Evolutionary conservation across 2,329 filamentous ascomycete species (phyloP).

Genomic region (Elsinoe necatrix): DNA sequence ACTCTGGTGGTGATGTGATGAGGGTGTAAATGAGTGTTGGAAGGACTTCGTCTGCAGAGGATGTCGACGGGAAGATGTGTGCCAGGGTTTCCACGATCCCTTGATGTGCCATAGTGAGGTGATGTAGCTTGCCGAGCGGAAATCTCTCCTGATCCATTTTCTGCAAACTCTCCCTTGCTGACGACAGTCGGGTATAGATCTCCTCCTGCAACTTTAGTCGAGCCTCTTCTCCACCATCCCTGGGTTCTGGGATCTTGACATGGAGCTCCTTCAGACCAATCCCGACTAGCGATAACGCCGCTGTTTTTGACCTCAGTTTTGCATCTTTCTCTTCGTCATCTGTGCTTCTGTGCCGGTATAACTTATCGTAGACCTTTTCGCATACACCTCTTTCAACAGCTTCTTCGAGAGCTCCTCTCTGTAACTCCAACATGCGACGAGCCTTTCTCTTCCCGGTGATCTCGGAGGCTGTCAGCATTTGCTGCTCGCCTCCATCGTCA

Average conservation of each 20-base stretch:
- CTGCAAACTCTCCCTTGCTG: conserved; percentile 58
- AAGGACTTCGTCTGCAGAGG: conserved; percentile 93
- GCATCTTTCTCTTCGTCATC: conserved; percentile 93
- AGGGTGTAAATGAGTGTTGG: conserved; percentile 94
- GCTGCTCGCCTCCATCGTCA: conserved; percentile 49
- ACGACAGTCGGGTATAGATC: conserved; percentile 62
- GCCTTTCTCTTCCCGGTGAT: conserved; percentile 71
- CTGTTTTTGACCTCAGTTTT: conserved; percentile 87
- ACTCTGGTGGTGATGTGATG: conserved; percentile 79
- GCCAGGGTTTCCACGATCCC: conserved; percentile 82
- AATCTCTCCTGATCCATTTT: conserved; percentile 82
- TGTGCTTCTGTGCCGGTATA: conserved; percentile 85
- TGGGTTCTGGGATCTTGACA: conserved; percentile 57
- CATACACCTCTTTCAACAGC: conserved; percentile 67
- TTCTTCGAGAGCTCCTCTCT: conserved; percentile 72
- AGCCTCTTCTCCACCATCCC: conserved; percentile 43
- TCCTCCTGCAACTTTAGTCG: conserved; percentile 32
- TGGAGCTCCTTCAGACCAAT: conserved; percentile 82
- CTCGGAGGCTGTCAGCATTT: conserved; percentile 86
- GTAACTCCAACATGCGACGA: conserved; percentile 67
- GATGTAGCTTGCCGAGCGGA: conserved; percentile 82
- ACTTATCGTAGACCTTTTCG: conserved; percentile 58
- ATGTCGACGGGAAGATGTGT: conserved; percentile 58
- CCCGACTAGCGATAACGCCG: conserved; percentile 79
- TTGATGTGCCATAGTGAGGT: conserved; percentile 82